Conservation (phyloP, 495 filamentous ascomycete species). For the Rostrohypoxylon terebratum region DNA sequence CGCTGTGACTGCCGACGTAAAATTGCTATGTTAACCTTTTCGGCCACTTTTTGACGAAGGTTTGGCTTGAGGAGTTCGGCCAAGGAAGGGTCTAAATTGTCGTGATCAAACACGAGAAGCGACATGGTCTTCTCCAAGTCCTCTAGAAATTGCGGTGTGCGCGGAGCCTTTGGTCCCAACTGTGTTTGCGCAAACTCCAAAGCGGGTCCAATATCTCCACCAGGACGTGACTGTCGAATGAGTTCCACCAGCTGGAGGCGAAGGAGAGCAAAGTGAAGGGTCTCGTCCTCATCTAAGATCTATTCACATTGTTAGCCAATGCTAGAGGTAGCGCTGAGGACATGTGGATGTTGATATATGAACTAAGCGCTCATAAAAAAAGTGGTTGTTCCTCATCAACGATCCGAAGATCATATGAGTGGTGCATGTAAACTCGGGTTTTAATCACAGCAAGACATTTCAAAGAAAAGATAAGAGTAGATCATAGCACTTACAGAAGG, state of each 20-base stretch:
- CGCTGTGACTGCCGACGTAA: conserved; percentile 74
- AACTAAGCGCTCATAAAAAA: conserved; percentile 83
- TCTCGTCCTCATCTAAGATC: conserved; percentile 87
- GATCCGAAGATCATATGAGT: conserved; percentile 90
- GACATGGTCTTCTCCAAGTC: conserved; percentile 95
- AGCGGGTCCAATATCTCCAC: conserved; percentile 81
- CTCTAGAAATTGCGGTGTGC: conserved; percentile 81
- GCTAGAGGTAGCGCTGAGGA: conserved; percentile 4
- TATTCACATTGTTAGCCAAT: conserved; percentile 57
- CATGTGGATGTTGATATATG: conserved; percentile 7
- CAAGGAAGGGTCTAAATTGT: conserved; percentile 78
- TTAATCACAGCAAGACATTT: conserved; percentile 87
- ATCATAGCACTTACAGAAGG: conserved; percentile 76
- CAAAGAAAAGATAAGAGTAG: conserved; percentile 13
- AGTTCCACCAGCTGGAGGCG: conserved; percentile 93
- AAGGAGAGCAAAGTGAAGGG: conserved; percentile 90
- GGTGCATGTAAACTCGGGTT: conserved; percentile 94
- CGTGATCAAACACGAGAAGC: conserved; percentile 83
- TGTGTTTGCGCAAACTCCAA: conserved; percentile 88
- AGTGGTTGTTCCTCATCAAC: conserved; percentile 92
- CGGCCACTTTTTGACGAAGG: conserved; percentile 84
- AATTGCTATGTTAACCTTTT: conserved; percentile 87
- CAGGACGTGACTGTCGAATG: conserved; percentile 71
- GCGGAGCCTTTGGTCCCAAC: conserved; percentile 86
- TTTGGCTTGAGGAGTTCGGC: conserved; percentile 80